phyloP scores from a whole-genome alignment of 1,284 basidiomycete genomes.

The Paramarasmius palmivorus region DNA sequence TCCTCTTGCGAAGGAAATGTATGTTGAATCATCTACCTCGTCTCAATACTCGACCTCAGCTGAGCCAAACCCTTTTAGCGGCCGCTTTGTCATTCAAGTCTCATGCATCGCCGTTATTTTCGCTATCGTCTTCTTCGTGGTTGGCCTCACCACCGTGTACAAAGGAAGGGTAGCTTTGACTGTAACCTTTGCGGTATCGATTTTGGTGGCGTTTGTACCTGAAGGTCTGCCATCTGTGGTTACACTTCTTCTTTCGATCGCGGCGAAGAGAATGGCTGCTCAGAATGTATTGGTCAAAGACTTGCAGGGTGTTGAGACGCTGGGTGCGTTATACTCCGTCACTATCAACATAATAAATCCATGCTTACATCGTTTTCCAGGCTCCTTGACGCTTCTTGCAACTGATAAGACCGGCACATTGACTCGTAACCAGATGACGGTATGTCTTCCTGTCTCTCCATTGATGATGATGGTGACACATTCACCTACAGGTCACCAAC shows the following conservation, averaged over 20 bases:
- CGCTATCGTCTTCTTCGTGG: constrained; percentile 63
- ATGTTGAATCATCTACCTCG: constrained; percentile 18
- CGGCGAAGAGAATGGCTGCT: constrained; percentile 71
- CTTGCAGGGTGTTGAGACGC: constrained; percentile 70
- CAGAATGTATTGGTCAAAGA: constrained; percentile 74
- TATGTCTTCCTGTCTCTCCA: constrained; percentile 23
- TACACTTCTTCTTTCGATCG: constrained; percentile 68
- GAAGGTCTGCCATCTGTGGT: constrained; percentile 73
- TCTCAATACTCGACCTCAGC: constrained; percentile 1
- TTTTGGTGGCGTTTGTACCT: constrained; percentile 73
- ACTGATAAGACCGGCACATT: constrained; percentile 80
- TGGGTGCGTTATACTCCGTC: constrained; percentile 40
- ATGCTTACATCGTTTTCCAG: constrained; percentile 28
- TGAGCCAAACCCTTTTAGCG: constrained; percentile 30
- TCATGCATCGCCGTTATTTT: constrained; percentile 62
- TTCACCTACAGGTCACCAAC: constrained; percentile 49
- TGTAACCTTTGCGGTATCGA: constrained; percentile 69
- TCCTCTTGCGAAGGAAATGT: constrained; percentile 69
- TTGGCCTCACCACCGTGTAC: constrained; percentile 67
- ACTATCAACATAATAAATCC: neutral
- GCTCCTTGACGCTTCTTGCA: constrained; percentile 48
- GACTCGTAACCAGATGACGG: constrained; percentile 75
- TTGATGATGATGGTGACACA: constrained; percentile 4
- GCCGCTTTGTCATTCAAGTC: constrained; percentile 59
- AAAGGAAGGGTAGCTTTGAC: constrained; percentile 59